Percentiles rank a stretch among this genome's conserved stretches.
These are phyloP conservation scores for Babesia bigemina DNA, from an alignment of 169 alveolate genomes.

Conservation along the genomic window DNA sequence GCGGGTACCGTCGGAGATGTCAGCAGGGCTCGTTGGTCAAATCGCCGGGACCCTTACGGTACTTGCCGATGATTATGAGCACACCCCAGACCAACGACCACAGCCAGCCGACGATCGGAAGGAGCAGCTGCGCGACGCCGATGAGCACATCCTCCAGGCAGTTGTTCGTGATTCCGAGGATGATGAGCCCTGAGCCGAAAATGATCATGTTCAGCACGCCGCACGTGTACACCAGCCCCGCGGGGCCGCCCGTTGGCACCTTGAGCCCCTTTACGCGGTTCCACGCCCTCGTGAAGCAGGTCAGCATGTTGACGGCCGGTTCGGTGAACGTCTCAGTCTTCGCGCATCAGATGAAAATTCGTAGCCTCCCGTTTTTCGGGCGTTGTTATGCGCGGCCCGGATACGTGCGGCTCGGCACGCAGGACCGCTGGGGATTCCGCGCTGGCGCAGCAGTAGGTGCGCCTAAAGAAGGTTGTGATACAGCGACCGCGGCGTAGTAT, in stretches of 20 bases:
- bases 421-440: too few species aligned
- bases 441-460: background rate
- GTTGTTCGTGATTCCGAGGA: conserved; percentile 76
- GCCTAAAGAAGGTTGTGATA: conserved; percentile 16
- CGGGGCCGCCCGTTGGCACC: conserved; percentile 49
- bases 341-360: background rate
- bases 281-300: background rate
- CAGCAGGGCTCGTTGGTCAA: too few species aligned
- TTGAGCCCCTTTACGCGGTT: conserved; percentile 25
- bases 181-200: conserved; percentile 81
- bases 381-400: too few species aligned
- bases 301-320: conserved; percentile 14
- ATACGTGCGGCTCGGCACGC: too few species aligned
- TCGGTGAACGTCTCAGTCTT: background rate
- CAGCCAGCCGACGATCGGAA: conserved; percentile 83
- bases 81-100: conserved; percentile 86
- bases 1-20: too few species aligned
- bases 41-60: too few species aligned
- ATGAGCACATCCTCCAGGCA: conserved; percentile 78
- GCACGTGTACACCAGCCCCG: conserved; percentile 39
- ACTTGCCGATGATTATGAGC: conserved; percentile 60
- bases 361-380: too few species aligned
- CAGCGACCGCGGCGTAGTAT: conserved; percentile 10
- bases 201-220: conserved; percentile 76
- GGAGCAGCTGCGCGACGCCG: conserved; percentile 75